A percentile compares a stretch with the other conserved stretches of the same genome.
Evolutionary conservation across 2,329 filamentous ascomycete species (phyloP).

Genomic region (Incumbomyces delicatus): DNA sequence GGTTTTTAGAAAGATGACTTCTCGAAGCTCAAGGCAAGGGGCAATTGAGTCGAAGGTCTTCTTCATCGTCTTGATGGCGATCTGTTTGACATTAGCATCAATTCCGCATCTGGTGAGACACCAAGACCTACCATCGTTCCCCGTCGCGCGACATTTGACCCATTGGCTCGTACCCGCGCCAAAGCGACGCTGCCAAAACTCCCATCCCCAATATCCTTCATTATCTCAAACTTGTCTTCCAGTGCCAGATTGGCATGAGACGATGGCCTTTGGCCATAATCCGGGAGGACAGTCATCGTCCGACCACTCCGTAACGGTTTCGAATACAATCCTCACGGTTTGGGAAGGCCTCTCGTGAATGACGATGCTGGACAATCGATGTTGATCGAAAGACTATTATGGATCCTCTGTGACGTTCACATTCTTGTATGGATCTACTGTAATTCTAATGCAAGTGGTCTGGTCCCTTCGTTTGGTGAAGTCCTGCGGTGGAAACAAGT

Average conservation of each 20-base stretch:
- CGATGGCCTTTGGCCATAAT: constrained; percentile 60
- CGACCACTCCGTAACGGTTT: too few relatives aligned
- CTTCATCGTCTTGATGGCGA: constrained; percentile 99
- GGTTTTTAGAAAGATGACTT: constrained; percentile 91
- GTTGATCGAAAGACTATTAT: background rate
- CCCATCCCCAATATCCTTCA: constrained; percentile 97
- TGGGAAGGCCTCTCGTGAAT: too few relatives aligned
- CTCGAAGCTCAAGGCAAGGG: constrained; percentile 83
- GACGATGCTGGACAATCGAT: too few relatives aligned
- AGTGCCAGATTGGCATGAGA: constrained; percentile 53
- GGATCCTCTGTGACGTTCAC: background rate
- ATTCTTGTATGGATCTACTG: background rate
- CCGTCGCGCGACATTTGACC: constrained; percentile 75
- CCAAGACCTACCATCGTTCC: constrained; percentile 74
- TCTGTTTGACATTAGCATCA: constrained; percentile 42
- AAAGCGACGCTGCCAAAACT: constrained; percentile 95
- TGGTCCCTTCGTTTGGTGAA: background rate
- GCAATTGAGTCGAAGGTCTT: constrained; percentile 92
- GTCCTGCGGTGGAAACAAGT: background rate
- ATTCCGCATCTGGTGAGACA: background rate
- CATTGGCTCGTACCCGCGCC: constrained; percentile 81
- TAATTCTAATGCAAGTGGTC: background rate
- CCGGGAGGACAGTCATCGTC: constrained; percentile 68
- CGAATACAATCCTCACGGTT: too few relatives aligned
- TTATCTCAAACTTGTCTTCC: constrained; percentile 89